phyloP scores from a whole-genome alignment of 805 yeast species.

The Lachancea kluyveri region DNA sequence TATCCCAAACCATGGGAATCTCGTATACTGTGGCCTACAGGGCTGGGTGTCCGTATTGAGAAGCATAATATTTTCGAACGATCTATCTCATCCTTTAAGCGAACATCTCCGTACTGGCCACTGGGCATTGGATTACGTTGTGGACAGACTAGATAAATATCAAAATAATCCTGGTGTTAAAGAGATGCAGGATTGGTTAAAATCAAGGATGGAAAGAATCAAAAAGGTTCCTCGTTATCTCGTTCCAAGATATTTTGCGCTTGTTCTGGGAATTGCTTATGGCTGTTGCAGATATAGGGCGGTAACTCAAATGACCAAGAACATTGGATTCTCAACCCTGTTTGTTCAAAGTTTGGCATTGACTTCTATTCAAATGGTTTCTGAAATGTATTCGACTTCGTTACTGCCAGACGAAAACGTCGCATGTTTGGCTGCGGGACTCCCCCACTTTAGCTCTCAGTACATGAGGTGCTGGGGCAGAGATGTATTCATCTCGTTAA shows the following conservation, averaged over 20 bases:
- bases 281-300: slow-evolving; percentile 73
- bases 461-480: slow-evolving; percentile 99
- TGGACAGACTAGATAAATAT: slow-evolving; percentile 55
- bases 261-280: slow-evolving; percentile 76
- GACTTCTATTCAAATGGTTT: slow-evolving; percentile 84
- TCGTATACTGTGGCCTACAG: slow-evolving; percentile 85
- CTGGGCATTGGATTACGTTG: slow-evolving; percentile 84
- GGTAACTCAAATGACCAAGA: slow-evolving; percentile 45
- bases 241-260: slow-evolving; percentile 81
- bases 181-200: slow-evolving; percentile 65
- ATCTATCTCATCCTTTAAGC: slow-evolving; percentile 79
- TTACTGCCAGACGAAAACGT: slow-evolving; percentile 55
- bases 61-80: slow-evolving; percentile 56
- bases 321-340: slow-evolving; percentile 54
- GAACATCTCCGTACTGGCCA: slow-evolving; percentile 73
- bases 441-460: slow-evolving; percentile 86
- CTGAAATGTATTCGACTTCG: slow-evolving; percentile 66
- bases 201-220: slow-evolving; percentile 54
- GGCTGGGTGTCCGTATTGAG: slow-evolving; percentile 80
- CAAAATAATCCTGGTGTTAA: slow-evolving; percentile 39
- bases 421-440: slow-evolving; percentile 89
- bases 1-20: slow-evolving; percentile 66
- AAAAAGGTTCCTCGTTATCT: slow-evolving; percentile 68
- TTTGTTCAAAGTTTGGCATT: slow-evolving; percentile 77
- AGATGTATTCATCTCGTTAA: slow-evolving; percentile 81